phyloP scores from a whole-genome alignment of 768 basidiomycete species.

The Pilatotrama ljubarskyi region DNA sequence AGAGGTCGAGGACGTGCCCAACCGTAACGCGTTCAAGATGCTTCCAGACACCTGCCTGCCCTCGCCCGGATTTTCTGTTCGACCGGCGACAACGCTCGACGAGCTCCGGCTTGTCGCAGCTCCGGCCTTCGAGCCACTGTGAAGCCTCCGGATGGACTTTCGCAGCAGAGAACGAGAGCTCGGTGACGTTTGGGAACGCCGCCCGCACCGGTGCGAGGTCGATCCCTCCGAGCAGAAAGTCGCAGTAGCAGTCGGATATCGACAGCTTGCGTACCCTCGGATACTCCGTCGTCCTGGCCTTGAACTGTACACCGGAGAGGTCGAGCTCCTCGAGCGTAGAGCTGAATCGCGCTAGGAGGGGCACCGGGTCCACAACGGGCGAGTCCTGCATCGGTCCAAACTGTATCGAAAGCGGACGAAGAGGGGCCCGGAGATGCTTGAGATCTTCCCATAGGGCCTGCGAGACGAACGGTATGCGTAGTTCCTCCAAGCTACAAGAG shows the following conservation, averaged over 20 bases:
- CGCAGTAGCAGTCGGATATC: slow-evolving; percentile 2
- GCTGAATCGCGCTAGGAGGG: slow-evolving; percentile 2
- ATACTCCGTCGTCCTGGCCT: not conserved
- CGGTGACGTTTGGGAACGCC: not conserved
- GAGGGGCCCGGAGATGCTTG: not conserved
- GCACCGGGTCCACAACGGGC: not conserved
- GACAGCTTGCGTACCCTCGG: not conserved
- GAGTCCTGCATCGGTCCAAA: not conserved
- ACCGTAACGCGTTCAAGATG: not conserved
- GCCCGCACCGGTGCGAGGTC: not conserved
- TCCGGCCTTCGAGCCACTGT: not conserved
- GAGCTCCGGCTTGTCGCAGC: slow-evolving; percentile 2
- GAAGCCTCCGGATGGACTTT: not conserved
- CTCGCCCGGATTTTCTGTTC: slow-evolving; percentile 2
- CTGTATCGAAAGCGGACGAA: not conserved
- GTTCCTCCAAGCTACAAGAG: not conserved
- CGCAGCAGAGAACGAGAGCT: not conserved
- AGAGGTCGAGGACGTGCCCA: slow-evolving; percentile 10
- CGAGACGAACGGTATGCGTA: not conserved
- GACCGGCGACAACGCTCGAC: slow-evolving; percentile 3
- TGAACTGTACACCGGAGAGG: slow-evolving; percentile 1
- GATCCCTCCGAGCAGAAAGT: slow-evolving; percentile 2
- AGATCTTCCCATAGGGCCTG: not conserved
- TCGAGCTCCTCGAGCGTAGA: not conserved
- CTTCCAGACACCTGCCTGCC: not conserved